These are phyloP conservation scores for Eragrostis nindensis DNA, from an alignment of 176 grass and related monocot genomes.

Conservation along the genomic window DNA sequence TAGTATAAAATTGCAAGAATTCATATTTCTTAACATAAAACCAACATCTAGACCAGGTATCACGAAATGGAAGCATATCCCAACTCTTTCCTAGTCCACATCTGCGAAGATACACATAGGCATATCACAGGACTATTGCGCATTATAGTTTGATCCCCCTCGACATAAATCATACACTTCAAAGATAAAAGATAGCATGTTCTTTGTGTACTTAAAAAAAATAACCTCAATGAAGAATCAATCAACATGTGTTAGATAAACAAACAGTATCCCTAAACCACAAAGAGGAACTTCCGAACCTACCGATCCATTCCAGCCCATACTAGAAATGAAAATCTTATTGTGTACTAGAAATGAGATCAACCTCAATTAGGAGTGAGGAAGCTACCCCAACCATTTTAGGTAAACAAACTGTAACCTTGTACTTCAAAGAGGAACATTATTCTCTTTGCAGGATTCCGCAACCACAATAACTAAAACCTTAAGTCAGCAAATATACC, in stretches of 20 bases:
- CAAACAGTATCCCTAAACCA: not conserved
- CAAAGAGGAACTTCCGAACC: not conserved
- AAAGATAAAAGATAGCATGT: not conserved
- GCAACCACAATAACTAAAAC: not conserved
- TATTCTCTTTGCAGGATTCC: conserved; percentile 7
- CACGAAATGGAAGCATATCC: conserved; percentile 10
- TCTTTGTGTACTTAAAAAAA: not conserved
- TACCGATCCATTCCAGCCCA: not conserved
- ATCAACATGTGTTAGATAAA: not conserved
- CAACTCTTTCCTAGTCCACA: not conserved
- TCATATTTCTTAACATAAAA: conserved; percentile 25
- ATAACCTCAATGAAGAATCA: not conserved
- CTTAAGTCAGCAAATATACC: not conserved
- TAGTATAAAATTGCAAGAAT: not conserved
- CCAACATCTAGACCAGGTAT: not conserved
- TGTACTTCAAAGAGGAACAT: conserved; percentile 11
- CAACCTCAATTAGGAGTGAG: not conserved
- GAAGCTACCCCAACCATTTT: not conserved
- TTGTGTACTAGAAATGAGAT: not conserved
- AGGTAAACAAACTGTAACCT: not conserved
- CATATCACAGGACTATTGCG: not conserved
- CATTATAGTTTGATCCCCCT: not conserved
- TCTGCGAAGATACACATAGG: not conserved
- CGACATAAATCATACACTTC: conserved; percentile 6
- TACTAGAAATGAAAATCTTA: not conserved